Evolutionary conservation across 257 asterid genomes (phyloP).

Genomic region (Jacaranda copaia): DNA sequence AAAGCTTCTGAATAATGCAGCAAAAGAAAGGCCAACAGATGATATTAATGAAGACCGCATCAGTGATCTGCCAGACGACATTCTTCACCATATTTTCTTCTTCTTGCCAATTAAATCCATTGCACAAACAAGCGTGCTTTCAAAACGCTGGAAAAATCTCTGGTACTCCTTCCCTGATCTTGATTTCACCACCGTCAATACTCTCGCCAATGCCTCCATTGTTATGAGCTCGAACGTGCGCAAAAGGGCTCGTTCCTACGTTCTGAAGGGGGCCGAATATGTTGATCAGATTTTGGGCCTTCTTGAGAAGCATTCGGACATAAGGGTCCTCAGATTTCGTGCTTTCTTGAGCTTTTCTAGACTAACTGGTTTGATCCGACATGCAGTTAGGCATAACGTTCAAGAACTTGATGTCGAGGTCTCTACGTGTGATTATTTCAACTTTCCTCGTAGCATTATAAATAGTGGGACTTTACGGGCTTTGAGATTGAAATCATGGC

Average conservation of each 20-base stretch:
- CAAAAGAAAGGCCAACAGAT: background rate
- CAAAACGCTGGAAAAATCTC: constrained; percentile 66
- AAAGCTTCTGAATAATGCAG: constrained; percentile 35
- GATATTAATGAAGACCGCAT: constrained; percentile 52
- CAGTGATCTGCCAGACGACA: constrained; percentile 79
- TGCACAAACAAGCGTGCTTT: constrained; percentile 67
- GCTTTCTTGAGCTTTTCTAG: constrained; percentile 64
- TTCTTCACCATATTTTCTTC: constrained; percentile 66
- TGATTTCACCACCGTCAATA: constrained; percentile 64
- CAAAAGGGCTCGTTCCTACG: constrained; percentile 35
- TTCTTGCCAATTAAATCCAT: constrained; percentile 66
- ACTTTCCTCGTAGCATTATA: constrained; percentile 66
- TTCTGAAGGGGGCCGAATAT: constrained; percentile 43
- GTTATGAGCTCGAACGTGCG: constrained; percentile 20
- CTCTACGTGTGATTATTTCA: constrained; percentile 67
- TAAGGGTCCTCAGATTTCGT: constrained; percentile 61
- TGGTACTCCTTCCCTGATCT: constrained; percentile 87
- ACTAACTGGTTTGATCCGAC: constrained; percentile 57
- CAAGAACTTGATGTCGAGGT: constrained; percentile 82
- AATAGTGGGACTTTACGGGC: constrained; percentile 51
- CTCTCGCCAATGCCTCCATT: constrained; percentile 15
- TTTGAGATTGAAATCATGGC: constrained; percentile 61
- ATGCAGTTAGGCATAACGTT: constrained; percentile 67
- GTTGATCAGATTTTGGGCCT: constrained; percentile 59
- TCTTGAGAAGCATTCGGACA: constrained; percentile 50